Conservation (phyloP, 1,139 yeast genomes). For the Kodamaea plutei region DNA sequence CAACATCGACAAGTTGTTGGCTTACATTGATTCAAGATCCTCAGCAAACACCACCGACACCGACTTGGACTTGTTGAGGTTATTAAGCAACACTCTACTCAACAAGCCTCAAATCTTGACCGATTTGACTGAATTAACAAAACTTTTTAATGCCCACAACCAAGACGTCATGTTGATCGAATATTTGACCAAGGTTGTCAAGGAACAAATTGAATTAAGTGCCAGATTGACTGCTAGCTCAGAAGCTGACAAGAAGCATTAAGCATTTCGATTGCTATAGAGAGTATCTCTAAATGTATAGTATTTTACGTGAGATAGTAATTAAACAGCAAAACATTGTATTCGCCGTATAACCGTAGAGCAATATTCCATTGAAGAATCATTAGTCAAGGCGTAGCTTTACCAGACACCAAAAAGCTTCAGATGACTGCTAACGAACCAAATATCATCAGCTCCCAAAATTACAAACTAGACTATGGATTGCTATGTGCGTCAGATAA, state of each 20-base stretch:
- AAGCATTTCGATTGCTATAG: too few relatives aligned
- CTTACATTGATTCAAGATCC: slow-evolving; percentile 41
- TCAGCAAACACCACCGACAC: slow-evolving; percentile 47
- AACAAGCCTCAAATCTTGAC: slow-evolving; percentile 55
- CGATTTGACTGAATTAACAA: slow-evolving; percentile 54
- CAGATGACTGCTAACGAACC: too few relatives aligned
- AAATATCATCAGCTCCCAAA: too few relatives aligned
- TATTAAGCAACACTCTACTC: slow-evolving; percentile 59
- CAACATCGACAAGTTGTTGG: slow-evolving; percentile 51
- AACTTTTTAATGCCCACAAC: slow-evolving; percentile 65
- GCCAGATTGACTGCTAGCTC: slow-evolving; percentile 60
- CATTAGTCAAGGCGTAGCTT: too few relatives aligned
- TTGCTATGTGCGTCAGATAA: too few relatives aligned
- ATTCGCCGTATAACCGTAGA: too few relatives aligned
- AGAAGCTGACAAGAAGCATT: slow-evolving; percentile 17
- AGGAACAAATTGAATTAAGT: slow-evolving; percentile 79
- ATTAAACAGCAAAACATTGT: too few relatives aligned
- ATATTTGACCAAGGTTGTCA: slow-evolving; percentile 78
- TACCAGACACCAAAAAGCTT: too few relatives aligned
- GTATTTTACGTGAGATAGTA: too few relatives aligned
- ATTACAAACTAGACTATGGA: too few relatives aligned
- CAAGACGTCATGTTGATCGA: slow-evolving; percentile 84
- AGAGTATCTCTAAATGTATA: too few relatives aligned
- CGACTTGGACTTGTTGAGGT: slow-evolving; percentile 57
- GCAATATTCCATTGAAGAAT: too few relatives aligned